phyloP scores from a whole-genome alignment of 495 filamentous ascomycete species.

The Tuber brumale region DNA sequence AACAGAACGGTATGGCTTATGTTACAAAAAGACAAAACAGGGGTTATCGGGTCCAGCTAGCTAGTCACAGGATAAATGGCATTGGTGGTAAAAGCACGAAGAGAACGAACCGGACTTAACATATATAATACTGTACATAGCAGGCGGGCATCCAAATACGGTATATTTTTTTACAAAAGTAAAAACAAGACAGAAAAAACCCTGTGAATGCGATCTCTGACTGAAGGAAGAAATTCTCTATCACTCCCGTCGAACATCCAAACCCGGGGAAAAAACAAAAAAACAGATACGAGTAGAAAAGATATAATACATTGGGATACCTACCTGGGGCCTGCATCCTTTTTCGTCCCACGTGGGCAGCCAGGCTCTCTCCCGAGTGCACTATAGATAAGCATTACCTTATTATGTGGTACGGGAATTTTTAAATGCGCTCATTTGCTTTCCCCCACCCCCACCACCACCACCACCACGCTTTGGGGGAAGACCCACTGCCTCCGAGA shows the following conservation, averaged over 20 bases:
- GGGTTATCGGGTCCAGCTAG: neutral
- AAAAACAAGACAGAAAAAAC: neutral
- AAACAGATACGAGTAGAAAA: neutral
- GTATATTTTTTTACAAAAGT: neutral
- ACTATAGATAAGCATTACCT: neutral
- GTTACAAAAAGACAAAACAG: neutral
- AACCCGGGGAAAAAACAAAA: neutral
- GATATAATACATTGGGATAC: neutral
- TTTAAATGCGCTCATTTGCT: neutral
- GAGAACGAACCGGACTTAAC: neutral
- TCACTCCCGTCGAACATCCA: neutral
- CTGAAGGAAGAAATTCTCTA: neutral
- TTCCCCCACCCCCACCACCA: neutral
- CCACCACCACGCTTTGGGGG: neutral
- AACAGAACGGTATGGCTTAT: neutral
- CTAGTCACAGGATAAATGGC: neutral
- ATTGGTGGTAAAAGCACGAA: neutral
- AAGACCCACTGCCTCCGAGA: neutral
- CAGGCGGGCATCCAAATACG: neutral
- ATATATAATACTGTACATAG: neutral
- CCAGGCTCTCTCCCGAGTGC: neutral
- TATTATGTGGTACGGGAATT: neutral
- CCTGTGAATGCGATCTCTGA: neutral
- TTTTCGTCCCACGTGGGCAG: conserved; percentile 3
- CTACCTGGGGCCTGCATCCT: neutral